Evolutionary conservation across 2,329 filamentous ascomycete genomes (phyloP).

Genomic region (Elsinoe arachidis): DNA sequence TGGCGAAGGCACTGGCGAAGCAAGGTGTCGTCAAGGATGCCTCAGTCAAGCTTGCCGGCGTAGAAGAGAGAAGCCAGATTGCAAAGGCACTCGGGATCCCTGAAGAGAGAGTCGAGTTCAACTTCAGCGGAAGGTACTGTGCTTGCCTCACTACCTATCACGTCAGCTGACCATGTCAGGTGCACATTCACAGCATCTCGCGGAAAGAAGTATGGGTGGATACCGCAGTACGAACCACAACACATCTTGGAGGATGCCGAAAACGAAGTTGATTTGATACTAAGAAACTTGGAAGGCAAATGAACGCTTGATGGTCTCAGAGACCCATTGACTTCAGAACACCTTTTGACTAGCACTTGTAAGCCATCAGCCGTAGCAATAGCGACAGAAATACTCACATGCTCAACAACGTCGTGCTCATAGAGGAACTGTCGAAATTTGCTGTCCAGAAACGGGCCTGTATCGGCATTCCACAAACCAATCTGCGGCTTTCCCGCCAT

Average conservation of each 20-base stretch:
- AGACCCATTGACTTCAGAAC: too few species aligned
- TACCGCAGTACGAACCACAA: constrained; percentile 32
- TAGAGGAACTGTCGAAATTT: too few species aligned
- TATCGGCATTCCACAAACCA: neutral
- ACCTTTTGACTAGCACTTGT: too few species aligned
- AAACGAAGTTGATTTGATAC: constrained; percentile 40
- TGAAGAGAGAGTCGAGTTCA: constrained; percentile 31
- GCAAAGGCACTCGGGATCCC: constrained; percentile 31
- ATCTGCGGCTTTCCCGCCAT: too few species aligned
- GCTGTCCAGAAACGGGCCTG: too few species aligned
- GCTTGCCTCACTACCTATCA: neutral
- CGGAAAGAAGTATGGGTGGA: constrained; percentile 40
- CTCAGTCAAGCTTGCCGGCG: constrained; percentile 30
- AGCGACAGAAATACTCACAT: too few species aligned
- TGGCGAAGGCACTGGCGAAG: constrained; percentile 36
- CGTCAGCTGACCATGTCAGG: constrained; percentile 21
- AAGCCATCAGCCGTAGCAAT: too few species aligned
- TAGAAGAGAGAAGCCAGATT: constrained; percentile 33
- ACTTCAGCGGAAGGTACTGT: constrained; percentile 38
- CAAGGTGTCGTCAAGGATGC: constrained; percentile 33
- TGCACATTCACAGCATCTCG: constrained; percentile 38
- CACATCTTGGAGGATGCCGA: constrained; percentile 41
- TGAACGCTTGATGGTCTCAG: neutral
- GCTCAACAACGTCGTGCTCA: too few species aligned
- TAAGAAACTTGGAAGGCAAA: constrained; percentile 17